Percentiles rank a stretch among this genome's conserved stretches.
These are phyloP conservation scores for Zygoascus bituminiphila DNA, from an alignment of 805 yeast species.

Conservation along the genomic window DNA sequence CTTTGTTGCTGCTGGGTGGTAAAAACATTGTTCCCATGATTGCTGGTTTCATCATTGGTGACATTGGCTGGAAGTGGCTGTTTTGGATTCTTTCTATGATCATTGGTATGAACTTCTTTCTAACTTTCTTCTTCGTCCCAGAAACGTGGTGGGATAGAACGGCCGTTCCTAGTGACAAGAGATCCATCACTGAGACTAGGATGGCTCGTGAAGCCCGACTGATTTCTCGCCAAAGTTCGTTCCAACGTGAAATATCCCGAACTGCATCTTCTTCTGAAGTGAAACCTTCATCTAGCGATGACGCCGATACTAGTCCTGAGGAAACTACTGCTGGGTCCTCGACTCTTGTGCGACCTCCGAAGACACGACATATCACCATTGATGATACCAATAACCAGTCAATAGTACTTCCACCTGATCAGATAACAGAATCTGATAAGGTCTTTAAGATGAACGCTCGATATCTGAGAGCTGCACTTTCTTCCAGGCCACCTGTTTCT, in stretches of 20 bases:
- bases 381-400: background rate
- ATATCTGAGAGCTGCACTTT: background rate
- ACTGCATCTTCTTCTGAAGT: background rate
- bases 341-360: background rate
- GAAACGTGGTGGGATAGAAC: conserved; percentile 58
- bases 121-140: conserved; percentile 48
- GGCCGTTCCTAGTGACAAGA: conserved; percentile 41
- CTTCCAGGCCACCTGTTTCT: conserved; percentile 3
- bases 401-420: background rate
- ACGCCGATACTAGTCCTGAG: background rate
- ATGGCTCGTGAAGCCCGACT: conserved; percentile 36
- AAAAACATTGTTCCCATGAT: conserved; percentile 51
- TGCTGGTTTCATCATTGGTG: conserved; percentile 44
- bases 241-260: background rate
- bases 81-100: conserved; percentile 52
- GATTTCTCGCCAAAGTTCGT: conserved; percentile 7
- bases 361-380: background rate
- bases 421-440: background rate
- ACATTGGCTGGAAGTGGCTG: conserved; percentile 49
- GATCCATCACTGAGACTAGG: conserved; percentile 41
- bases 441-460: background rate
- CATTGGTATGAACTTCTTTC: conserved; percentile 38
- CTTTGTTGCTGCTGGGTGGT: conserved; percentile 51
- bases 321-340: background rate
- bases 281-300: background rate